Conservation (phyloP, 2,329 filamentous ascomycete species). For the Polychaeton citri region DNA sequence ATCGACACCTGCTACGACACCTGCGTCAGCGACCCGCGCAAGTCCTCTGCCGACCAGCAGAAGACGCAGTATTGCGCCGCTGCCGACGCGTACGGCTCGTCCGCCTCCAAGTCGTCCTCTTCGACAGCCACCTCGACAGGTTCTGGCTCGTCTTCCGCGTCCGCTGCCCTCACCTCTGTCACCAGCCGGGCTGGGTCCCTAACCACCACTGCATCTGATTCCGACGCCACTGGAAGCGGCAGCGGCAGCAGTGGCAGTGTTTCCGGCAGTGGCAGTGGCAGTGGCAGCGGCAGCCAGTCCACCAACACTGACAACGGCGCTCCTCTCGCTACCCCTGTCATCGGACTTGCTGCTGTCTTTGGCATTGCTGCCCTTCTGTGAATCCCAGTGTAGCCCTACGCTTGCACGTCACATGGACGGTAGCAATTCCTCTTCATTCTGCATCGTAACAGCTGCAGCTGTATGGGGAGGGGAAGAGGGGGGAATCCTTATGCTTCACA, state of each 20-base stretch:
- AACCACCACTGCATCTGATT: neutral
- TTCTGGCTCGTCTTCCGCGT: neutral
- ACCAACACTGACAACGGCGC: neutral
- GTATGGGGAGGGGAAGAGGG: too few relatives aligned
- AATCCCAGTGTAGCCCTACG: too few relatives aligned
- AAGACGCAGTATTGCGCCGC: constrained; percentile 22
- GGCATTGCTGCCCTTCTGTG: neutral
- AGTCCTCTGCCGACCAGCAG: constrained; percentile 21
- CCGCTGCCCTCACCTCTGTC: neutral
- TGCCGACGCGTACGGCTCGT: constrained; percentile 16
- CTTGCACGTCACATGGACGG: too few relatives aligned
- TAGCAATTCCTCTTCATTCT: too few relatives aligned
- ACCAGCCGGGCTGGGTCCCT: neutral
- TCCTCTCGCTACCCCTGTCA: neutral
- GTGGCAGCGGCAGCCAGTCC: neutral
- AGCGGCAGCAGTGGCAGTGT: neutral
- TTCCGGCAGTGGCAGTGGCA: neutral
- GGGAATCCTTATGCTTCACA: too few relatives aligned
- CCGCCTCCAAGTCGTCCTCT: constrained; percentile 1
- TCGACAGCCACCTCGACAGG: neutral
- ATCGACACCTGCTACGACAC: constrained; percentile 45
- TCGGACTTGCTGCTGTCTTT: neutral
- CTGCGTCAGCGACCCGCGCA: constrained; percentile 38
- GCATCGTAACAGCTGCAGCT: neutral
- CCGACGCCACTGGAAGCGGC: neutral